Base-by-base conservation (phyloP, 2,329 filamentous ascomycete species). In the Colletotrichum sp. region DNA sequence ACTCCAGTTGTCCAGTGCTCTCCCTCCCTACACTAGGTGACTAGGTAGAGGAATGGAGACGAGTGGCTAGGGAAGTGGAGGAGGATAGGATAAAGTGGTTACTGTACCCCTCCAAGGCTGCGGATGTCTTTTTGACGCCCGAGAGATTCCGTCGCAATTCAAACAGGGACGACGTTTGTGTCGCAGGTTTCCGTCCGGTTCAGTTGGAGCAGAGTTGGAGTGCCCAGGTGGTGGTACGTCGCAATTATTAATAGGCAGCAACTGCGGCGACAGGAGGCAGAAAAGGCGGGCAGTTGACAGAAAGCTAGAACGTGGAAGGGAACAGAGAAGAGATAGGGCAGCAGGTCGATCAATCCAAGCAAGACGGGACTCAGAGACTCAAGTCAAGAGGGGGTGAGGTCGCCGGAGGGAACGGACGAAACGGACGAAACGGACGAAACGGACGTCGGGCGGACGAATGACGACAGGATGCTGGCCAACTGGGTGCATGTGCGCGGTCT, bases 361-460 rank as follows among this genome's bases (percentile, higher is more conserved):
- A 52, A 13, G 44, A 52, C 44, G 15, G 8, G 16, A 44, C 16
- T 19, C 36, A 22, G 44, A 52, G 44, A 52, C 2, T 52, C 44
- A 22, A 22, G 44, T 52, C 60, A 55, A 72, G 57, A 68, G 63
- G 32, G 60, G 72, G 32, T 57, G 44, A 72, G 59, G 73, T 75
- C 73, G 64, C 30, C 63, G 73, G 73, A 75, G 63, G 63, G 73
- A 72, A 75, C 73, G 69, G 73, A 73, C 73, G 73, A 75, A 75
- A 72, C 69, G 73, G 68, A 63, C 34, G 57, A n/a, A 72, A 75
- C 73, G 69, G 73, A 73, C 73, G 73, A 75, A 75, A 72, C 69
- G 73, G 68, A 63, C 34, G 57, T 48, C 16, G 55, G 57, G 44
- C 64, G 64, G 73, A 69, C 57, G 64, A 75, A 75, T 75, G 70